Percentiles rank a stretch among this genome's conserved stretches.
Evolutionary conservation across 192 early-diverging fungal species (phyloP).

Genomic region (Coemansia sp.): DNA sequence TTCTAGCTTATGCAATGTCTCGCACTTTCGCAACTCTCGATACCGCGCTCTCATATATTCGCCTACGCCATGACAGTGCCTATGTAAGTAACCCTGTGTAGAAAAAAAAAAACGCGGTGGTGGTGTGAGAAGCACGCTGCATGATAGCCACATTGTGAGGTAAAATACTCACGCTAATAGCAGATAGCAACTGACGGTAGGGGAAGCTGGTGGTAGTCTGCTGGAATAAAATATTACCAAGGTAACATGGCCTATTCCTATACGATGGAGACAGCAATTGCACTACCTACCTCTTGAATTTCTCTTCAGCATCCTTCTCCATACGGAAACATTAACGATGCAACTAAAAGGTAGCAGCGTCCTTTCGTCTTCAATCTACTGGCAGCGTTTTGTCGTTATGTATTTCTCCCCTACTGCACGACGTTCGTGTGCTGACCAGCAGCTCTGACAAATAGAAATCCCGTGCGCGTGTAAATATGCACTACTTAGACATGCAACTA

Average conservation of each 20-base stretch:
- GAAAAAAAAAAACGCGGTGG: not conserved
- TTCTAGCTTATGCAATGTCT: conserved; percentile 25
- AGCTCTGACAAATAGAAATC: not conserved
- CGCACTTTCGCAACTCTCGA: conserved; percentile 24
- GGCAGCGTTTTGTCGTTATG: not conserved
- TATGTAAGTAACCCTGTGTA: conserved; percentile 1
- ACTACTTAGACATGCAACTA: not conserved
- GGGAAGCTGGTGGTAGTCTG: not conserved
- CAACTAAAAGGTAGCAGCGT: not conserved
- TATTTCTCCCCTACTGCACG: not conserved
- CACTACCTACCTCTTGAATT: conserved; percentile 10
- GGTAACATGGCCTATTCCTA: not conserved
- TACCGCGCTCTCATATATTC: conserved; percentile 25
- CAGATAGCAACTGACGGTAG: not conserved
- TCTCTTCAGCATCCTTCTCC: conserved; percentile 13
- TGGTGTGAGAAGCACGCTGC: not conserved
- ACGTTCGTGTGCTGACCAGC: not conserved
- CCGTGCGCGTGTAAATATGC: not conserved
- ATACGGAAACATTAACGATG: not conserved
- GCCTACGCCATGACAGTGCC: conserved; percentile 23
- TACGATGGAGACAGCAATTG: not conserved
- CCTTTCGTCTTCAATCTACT: not conserved
- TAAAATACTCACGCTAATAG: not conserved
- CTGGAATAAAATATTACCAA: not conserved
- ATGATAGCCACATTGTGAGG: not conserved